A percentile compares a stretch with the other conserved stretches of the same genome.
Conservation (phyloP, 1,284 basidiomycete species). For the Laetiporus sulphureus region DNA sequence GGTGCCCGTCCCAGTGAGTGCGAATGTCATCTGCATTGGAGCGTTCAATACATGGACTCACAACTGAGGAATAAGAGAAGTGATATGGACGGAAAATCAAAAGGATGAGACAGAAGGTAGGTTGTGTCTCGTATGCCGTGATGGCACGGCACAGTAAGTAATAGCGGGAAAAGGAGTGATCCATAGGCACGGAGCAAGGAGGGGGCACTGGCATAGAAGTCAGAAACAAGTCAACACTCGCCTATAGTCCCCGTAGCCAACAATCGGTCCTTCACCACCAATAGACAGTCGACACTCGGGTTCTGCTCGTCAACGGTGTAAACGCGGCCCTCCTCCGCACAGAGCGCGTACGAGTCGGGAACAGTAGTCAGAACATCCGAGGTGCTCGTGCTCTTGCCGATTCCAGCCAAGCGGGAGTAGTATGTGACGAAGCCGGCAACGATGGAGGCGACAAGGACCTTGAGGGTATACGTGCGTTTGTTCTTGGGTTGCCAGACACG, state of each 20-base stretch:
- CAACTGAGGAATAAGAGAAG: no score
- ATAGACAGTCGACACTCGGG: slow-evolving; percentile 54
- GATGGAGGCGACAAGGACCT: slow-evolving; percentile 6
- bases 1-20: slow-evolving; percentile 20
- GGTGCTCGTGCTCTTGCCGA: no score
- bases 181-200: no score
- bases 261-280: slow-evolving; percentile 52
- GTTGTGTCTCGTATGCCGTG: no score
- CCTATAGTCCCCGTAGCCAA: slow-evolving; percentile 38
- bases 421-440: slow-evolving; percentile 16
- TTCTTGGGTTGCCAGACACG: no score
- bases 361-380: slow-evolving; percentile 3
- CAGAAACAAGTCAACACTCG: no score
- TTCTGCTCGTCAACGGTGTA: slow-evolving; percentile 22
- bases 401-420: slow-evolving; percentile 9
- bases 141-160: no score
- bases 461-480: no score
- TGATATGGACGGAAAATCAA: no score
- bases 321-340: slow-evolving; percentile 17
- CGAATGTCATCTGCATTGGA: slow-evolving; percentile 24
- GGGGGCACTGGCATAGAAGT: not conserved
- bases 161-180: no score
- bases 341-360: slow-evolving; percentile 26
- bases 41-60: no score
- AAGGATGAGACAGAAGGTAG: no score